Base-by-base conservation (phyloP, 1,139 yeast species). In the Eremothecium coryli region DNA sequence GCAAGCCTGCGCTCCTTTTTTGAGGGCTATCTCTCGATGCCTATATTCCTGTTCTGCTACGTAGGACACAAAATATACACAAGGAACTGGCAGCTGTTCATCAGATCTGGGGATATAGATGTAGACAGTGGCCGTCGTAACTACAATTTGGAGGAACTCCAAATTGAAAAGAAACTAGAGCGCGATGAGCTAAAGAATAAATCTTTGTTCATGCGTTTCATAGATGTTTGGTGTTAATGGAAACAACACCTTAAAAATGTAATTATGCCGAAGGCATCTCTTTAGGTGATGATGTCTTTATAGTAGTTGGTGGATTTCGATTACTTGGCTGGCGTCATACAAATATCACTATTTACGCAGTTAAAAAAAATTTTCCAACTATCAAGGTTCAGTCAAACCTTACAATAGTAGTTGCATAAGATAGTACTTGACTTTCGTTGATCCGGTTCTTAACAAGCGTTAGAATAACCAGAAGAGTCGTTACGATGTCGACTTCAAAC, bases 401-500 rank as follows among this genome's bases (percentile, higher is more conserved):
- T n/a, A n/a, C n/a, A n/a, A n/a, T n/a, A n/a, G n/a, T n/a, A n/a
- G n/a, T n/a, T n/a, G n/a, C n/a, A n/a, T n/a, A n/a, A n/a, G n/a
- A n/a, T n/a, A n/a, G n/a, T n/a, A n/a, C n/a, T n/a, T n/a, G n/a
- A n/a, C n/a, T n/a, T n/a, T n/a, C n/a, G n/a, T n/a, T n/a, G n/a
- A n/a, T n/a, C n/a, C n/a, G n/a, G n/a, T n/a, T n/a, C n/a, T n/a
- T n/a, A n/a, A n/a, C n/a, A n/a, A n/a, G n/a, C n/a, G n/a, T n/a
- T n/a, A n/a, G n/a, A n/a, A n/a, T n/a, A n/a, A n/a, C n/a, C n/a
- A n/a, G n/a, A n/a, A n/a, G n/a, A 7, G 10, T 20, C 10, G 22
- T 15, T 18, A n/a, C 12, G 23, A 80, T 81, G 90, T 77, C 93
- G 61, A 80, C 93, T 32, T 79, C 94, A 35, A 78, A 84, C 62